A percentile compares a stretch with the other conserved stretches of the same genome.
phyloP scores from a whole-genome alignment of 306 rosid genomes.

The Quercus glauca region DNA sequence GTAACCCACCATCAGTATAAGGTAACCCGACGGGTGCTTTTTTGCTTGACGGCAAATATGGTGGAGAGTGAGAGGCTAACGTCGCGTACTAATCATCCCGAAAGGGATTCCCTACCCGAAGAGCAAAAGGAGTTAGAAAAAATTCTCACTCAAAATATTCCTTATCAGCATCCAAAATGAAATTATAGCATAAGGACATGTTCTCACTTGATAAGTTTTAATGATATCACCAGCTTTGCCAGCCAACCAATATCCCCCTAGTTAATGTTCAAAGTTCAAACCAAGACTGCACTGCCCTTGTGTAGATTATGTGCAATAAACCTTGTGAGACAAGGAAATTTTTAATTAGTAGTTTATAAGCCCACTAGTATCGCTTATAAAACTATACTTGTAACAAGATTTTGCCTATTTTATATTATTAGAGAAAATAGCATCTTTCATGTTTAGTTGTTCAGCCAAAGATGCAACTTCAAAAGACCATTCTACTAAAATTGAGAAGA shows the following conservation, averaged over 20 bases:
- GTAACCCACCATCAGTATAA: no score
- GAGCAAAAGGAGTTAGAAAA: no score
- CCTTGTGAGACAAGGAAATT: slow-evolving; percentile 29
- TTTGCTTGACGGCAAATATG: no score
- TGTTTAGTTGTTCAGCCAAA: slow-evolving; percentile 56
- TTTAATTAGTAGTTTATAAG: not conserved
- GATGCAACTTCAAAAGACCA: slow-evolving; percentile 51
- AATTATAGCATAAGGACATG: no score
- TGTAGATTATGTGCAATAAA: slow-evolving; percentile 42
- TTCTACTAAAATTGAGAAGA: slow-evolving; percentile 34
- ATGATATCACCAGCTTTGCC: slow-evolving; percentile 38
- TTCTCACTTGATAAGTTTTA: not conserved
- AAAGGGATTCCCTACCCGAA: no score
- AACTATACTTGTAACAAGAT: no score
- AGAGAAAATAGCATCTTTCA: slow-evolving; percentile 17
- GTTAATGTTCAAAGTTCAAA: slow-evolving; percentile 39
- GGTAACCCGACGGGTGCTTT: no score
- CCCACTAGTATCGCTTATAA: not conserved
- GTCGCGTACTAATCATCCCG: no score
- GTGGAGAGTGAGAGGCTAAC: no score
- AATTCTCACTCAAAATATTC: no score
- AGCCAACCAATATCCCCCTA: slow-evolving; percentile 52
- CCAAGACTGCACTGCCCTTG: slow-evolving; percentile 51
- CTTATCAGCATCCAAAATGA: not conserved
- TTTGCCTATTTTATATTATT: not conserved